Base-by-base conservation (phyloP, 2,329 filamentous ascomycete species). In the Curvularia spicifera region DNA sequence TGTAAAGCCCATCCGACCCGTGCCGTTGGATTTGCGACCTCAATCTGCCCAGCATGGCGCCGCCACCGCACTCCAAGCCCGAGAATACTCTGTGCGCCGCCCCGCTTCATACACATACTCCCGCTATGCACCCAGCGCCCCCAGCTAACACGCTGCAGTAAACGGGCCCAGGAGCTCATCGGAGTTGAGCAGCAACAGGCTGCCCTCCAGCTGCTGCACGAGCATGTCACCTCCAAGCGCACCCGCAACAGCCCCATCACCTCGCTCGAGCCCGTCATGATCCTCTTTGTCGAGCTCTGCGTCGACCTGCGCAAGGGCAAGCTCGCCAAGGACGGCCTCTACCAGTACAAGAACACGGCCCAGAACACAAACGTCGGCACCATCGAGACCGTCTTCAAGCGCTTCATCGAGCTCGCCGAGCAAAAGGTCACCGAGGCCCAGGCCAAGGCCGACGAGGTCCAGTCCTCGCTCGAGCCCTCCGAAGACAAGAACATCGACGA, bases 271-370 rank as follows among this genome's bases (percentile, higher is more conserved):
- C 95, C 95, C 67, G 94, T 99, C 68, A 98, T 99, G 93, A 85
- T 98, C 80, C 89, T 97, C 69, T 89, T 99, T 76, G 94, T 99
- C 74, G 93, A 98, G 81, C 87, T 98, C 59, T 97, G 91, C 69
- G 95, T 99, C 74, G 94, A 98, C 76, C 88, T 97, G 73, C 93
- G 95, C 82, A 99, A 98, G 83, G 95, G 95, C 72, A 99, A 99
- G 82, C 86, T 95, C 61, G 95, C 94, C 79, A 99, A 99, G 85
- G 95, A 99, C 82, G 95, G 95, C 61, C 86, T 99, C 48, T 99
- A 98, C 80, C 95, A 97, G 80, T 99, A 99, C 87, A 99, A 99
- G 86, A 99, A 99, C 80, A 98, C 97, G 69, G 94, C 93, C 55
- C 95, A 99, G 80, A 99, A 99, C 83, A 97, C 94, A 71, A 98